phyloP scores from a whole-genome alignment of 2,329 filamentous ascomycete species.

The Akanthomyces lecanii region DNA sequence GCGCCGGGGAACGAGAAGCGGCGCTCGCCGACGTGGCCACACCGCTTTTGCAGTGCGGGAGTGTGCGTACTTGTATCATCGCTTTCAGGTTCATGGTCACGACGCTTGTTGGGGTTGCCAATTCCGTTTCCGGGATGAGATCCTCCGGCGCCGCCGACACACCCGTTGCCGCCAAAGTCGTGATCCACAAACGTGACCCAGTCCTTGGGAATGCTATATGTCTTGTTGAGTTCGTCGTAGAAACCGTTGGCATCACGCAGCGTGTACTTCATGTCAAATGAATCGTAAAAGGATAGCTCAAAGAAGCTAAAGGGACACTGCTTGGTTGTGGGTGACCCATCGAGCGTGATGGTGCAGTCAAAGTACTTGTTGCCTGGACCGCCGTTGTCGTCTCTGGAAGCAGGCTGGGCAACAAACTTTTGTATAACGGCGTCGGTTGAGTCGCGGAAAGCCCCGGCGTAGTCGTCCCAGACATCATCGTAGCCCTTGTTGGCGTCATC shows the following conservation, averaged over 20 bases:
- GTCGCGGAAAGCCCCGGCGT: neutral
- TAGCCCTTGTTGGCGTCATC: constrained; percentile 11
- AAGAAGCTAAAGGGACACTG: neutral
- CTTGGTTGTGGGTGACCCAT: neutral
- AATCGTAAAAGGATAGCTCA: neutral
- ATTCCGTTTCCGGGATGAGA: no score
- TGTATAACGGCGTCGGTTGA: no score
- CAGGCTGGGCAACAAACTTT: no score
- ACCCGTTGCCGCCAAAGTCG: no score
- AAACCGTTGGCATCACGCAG: neutral
- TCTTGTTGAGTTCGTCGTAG: neutral
- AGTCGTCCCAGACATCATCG: constrained; percentile 11
- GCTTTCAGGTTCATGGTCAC: neutral
- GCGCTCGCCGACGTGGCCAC: neutral
- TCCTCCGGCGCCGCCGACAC: no score
- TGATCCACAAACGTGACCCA: neutral
- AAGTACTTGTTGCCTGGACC: constrained; percentile 6
- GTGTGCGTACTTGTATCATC: neutral
- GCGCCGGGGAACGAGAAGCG: constrained; percentile 2
- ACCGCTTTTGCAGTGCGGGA: constrained; percentile 7
- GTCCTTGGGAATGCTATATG: neutral
- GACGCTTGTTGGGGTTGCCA: neutral
- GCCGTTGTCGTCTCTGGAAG: neutral
- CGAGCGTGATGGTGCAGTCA: neutral
- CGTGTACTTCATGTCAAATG: constrained; percentile 1